Evolutionary conservation across 345 rosid species (phyloP), one percentile per base, ranked within the genome.

Genomic region (Raphanus sativus): DNA sequence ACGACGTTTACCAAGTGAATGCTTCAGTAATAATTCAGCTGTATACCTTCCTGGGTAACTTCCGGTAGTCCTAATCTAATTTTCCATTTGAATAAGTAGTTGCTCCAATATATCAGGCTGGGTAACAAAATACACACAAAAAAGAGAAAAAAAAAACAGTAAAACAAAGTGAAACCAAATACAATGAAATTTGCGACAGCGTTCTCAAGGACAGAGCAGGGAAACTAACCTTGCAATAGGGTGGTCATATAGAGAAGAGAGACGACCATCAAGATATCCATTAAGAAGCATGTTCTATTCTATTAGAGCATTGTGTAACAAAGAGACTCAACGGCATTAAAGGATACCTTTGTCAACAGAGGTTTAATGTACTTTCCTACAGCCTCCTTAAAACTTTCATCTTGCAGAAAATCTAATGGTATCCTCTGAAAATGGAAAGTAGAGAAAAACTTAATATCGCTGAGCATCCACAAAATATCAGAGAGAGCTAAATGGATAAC

Each of bases 391-490:
- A 95, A 92, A 68, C 85, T 82, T 67, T 92, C 87, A 62, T 88
- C 91, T 91, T 85, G 93, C 67, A 93, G 89, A 85, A 96, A 96
- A 89, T 96, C 97, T 74, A 96, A 90, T 0, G 99, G 98, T 81
- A 96, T 91, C 81, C 99, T 91, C 98, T 93, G 66, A 70, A 82
- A 82, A 56, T 33, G 73, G 69, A 8, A 73, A 55, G 62, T 10
- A 67, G 38, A 82, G 36, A 38, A 40, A 40, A 68, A 69, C 10
- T 61, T 73, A 65, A n/a, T 7, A 26, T 67, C 17, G 6, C 32
- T 6, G 17, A 60, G 76, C 29, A 10, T 58, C 42, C 60, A 10
- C 38, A 55, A 66, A 33, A 6, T 7, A 66, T 62, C 15, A 62
- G 33, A 17, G 17, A 34, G 52, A 50, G 24, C 10, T 60, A 36